Conservation (phyloP, 768 basidiomycete species). For the Termitomyces sp. region DNA sequence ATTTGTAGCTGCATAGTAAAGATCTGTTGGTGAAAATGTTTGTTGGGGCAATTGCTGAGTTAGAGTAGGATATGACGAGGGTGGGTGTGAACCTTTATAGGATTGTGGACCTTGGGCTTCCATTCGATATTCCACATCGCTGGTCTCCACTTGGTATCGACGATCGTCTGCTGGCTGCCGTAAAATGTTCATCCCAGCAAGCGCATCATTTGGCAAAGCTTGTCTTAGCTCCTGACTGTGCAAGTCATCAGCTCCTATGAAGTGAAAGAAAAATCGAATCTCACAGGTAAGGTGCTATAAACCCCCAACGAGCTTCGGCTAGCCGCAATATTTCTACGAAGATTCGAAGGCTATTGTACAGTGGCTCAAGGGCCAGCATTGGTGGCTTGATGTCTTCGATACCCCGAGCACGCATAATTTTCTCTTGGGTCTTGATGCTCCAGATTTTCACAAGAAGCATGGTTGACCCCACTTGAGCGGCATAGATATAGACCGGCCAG, state of each 20-base stretch:
- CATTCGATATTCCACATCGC: not conserved
- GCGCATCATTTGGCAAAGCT: slow-evolving; percentile 3
- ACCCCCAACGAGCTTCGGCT: slow-evolving; percentile 31
- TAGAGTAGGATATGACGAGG: not conserved
- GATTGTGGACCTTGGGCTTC: not conserved
- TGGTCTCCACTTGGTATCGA: not conserved
- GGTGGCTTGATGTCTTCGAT: slow-evolving; percentile 31
- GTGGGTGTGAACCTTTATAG: not conserved
- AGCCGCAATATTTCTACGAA: slow-evolving; percentile 42
- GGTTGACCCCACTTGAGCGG: slow-evolving; percentile 47
- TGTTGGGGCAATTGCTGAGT: not conserved
- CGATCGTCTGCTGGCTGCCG: not conserved
- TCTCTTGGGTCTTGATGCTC: slow-evolving; percentile 48
- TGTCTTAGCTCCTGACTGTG: slow-evolving; percentile 11
- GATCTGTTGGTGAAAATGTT: not conserved
- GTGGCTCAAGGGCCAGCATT: slow-evolving; percentile 27
- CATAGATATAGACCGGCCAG: slow-evolving; percentile 38
- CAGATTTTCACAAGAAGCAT: slow-evolving; percentile 56
- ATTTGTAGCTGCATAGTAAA: not conserved
- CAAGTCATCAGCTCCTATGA: not conserved
- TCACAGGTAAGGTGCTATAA: slow-evolving; percentile 27
- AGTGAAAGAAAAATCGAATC: slow-evolving; percentile 10
- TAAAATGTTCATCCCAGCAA: not conserved
- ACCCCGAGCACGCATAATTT: slow-evolving; percentile 20
- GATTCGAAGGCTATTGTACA: slow-evolving; percentile 34